A percentile compares a stretch with the other conserved stretches of the same genome.
Evolutionary conservation across 1,284 basidiomycete species (phyloP).

Genomic region (Rhodotorula sp.): DNA sequence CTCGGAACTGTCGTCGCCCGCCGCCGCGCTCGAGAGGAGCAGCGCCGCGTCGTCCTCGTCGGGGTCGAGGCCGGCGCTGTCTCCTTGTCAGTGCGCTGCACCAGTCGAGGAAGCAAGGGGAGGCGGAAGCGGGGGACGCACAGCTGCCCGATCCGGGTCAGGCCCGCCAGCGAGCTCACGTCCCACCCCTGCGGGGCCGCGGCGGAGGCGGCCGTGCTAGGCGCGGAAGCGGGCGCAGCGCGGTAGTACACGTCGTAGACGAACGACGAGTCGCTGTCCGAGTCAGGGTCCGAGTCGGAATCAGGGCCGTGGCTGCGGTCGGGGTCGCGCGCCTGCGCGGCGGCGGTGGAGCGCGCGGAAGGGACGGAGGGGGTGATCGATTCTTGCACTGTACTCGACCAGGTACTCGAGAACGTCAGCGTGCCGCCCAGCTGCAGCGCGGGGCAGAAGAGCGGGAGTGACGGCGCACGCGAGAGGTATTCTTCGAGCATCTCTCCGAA

Average conservation of each 20-base stretch:
- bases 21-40: slow-evolving; percentile 1
- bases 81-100: neutral
- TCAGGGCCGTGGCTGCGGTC: neutral
- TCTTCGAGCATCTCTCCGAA: slow-evolving; percentile 46
- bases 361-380: neutral
- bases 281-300: slow-evolving; percentile 8
- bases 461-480: slow-evolving; percentile 44
- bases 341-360: slow-evolving; percentile 1
- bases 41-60: slow-evolving; percentile 11
- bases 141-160: slow-evolving; percentile 42
- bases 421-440: neutral
- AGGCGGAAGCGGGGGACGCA: slow-evolving; percentile 12
- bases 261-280: slow-evolving; percentile 12
- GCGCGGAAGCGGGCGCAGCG: slow-evolving; percentile 13
- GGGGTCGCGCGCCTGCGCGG: neutral
- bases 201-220: neutral
- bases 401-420: neutral
- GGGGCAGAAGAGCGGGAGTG: too few relatives aligned
- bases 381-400: slow-evolving; percentile 9
- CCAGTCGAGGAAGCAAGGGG: neutral
- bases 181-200: neutral
- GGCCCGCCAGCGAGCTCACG: slow-evolving; percentile 28
- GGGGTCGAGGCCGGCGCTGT: neutral
- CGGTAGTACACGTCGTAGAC: slow-evolving; percentile 47
- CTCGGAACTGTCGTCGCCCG: slow-evolving; percentile 9